phyloP scores from a whole-genome alignment of 495 filamentous ascomycete species.

The Geoglossum glabrum region DNA sequence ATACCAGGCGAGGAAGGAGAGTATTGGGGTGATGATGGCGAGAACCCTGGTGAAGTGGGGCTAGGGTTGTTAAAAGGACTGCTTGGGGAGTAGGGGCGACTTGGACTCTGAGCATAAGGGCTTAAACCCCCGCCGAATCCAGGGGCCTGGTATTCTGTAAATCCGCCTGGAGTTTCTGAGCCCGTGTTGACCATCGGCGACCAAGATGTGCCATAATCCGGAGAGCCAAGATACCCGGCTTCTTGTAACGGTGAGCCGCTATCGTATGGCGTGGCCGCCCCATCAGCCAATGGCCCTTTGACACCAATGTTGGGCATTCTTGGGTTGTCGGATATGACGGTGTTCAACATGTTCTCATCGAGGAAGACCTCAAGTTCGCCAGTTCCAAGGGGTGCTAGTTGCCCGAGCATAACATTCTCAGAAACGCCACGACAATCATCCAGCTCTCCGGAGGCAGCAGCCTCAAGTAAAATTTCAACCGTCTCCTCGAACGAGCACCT shows the following conservation, averaged over 20 bases:
- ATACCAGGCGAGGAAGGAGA: conserved; percentile 39
- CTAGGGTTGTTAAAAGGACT: conserved; percentile 58
- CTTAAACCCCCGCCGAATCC: conserved; percentile 41
- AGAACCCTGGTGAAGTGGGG: conserved; percentile 58
- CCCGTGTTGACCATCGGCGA: conserved; percentile 69
- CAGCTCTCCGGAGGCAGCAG: conserved; percentile 79
- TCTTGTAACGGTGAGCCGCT: conserved; percentile 74
- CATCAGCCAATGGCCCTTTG: conserved; percentile 49
- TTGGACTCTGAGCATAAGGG: conserved; percentile 45
- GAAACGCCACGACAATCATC: conserved; percentile 96
- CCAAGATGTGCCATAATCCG: conserved; percentile 65
- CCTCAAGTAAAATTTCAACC: conserved; percentile 91
- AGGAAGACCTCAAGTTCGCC: conserved; percentile 83
- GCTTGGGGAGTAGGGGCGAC: conserved; percentile 35
- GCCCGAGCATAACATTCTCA: conserved; percentile 96
- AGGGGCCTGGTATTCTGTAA: conserved; percentile 37
- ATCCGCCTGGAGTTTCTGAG: conserved; percentile 56
- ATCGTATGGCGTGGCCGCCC: conserved; percentile 88
- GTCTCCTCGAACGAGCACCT: conserved; percentile 99
- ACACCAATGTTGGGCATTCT: conserved; percentile 45
- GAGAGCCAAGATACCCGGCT: conserved; percentile 50
- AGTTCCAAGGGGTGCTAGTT: conserved; percentile 89
- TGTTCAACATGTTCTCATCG: conserved; percentile 87
- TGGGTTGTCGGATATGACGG: conserved; percentile 76
- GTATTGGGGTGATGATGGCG: conserved; percentile 64